Evolutionary conservation across 2,329 filamentous ascomycete genomes (phyloP), one percentile per base, ranked within the genome.

Genomic region (Aspergillus sp.): DNA sequence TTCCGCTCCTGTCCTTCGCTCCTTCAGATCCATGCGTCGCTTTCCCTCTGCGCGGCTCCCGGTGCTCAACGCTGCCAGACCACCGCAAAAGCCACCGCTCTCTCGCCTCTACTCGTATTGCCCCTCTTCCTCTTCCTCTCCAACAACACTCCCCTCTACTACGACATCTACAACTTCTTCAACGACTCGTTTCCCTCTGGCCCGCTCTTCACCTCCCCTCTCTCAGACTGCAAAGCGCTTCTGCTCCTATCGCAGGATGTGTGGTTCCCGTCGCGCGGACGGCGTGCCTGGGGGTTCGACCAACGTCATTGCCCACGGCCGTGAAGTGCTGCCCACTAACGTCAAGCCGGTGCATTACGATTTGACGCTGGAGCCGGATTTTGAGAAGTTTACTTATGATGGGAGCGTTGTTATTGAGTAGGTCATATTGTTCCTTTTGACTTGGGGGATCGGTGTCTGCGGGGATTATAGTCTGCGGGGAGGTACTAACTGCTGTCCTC

Each of bases 311-410:
- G 70, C 77, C 44, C 77, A 79, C 57, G 82, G 80, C 54, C 83
- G 91, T 59, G 86, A 94, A 74, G 84, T 97, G 55, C 78, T 97
- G 58, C 93, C 91, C 44, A 82, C 83, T 70, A 94, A 96, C 63
- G 88, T 96, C 61, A 85, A 91, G 67, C 90, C 91, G n/a, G 72
- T 78, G 35, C 89, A 97, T 73, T 97, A 97, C 71, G 82, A 94
- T 67, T 72, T 97, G 58, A 93, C 87, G 1, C 77, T 97, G 52
- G 93, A 97, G 73, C 89, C 91, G 46, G 81, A 96, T 73, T 86
- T 97, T 58, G 78, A 86, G 58, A 89, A 85, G 54, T 88, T 93
- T 69, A 88, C 82, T 53, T 97, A 91, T 65, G 80, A 91, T 49
- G 91, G 91, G 55, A 84, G 78, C 7, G 89, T 95, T 44, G 71